Evolutionary conservation across 108 stramenopile genomes (phyloP), one percentile per base, ranked within the genome.

Genomic region (Cyclotella choctawhatcheeana): DNA sequence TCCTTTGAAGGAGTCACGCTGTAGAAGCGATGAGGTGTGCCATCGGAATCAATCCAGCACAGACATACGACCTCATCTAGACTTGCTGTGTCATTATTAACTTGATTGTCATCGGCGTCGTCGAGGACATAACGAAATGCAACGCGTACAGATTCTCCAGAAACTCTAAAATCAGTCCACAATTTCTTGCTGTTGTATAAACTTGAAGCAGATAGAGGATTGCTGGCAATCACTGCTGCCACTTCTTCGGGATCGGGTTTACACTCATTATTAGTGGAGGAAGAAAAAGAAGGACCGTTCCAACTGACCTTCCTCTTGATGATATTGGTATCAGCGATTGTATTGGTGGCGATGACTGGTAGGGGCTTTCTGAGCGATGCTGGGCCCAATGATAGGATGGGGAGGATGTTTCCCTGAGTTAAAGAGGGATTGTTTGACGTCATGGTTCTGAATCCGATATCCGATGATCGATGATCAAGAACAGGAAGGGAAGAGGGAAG

Each of bases 31-130:
- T 25, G 32, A 1, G 78, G 78, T 29, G 47, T 62, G 26, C 78
- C 78, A 63, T 70, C 58, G 29, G 31, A 44, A 33, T 63, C 33
- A 27, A 79, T 65, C 71, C 71, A 79, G 30, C 78, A 79, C 18
- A 79, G 47, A 60, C 53, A 61, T 35, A 79, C 73, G 3, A 30
- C 27, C 0, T 30, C 29, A 17, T 30, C 55, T 1, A 31, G 8
- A 27, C 26, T 60, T 14, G 30, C 33, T 2, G 35, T 50, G 0
- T 47, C 44, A 3, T 22, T 40, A 40, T 47, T 17, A 30, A 6
- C 26, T 29, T 5, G 13, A 17, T 61, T 47, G 33, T 5, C 10
- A 14, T 27, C 64, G 21, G 25, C n/a, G 1, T 43, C 4, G 44
- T 43, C 21, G 37, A 47, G 30, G 24, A 51, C 10, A 56, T 79